Evolutionary conservation across 768 basidiomycete genomes (phyloP), one percentile per base, ranked within the genome.

Genomic region (Tricholoma sp.): DNA sequence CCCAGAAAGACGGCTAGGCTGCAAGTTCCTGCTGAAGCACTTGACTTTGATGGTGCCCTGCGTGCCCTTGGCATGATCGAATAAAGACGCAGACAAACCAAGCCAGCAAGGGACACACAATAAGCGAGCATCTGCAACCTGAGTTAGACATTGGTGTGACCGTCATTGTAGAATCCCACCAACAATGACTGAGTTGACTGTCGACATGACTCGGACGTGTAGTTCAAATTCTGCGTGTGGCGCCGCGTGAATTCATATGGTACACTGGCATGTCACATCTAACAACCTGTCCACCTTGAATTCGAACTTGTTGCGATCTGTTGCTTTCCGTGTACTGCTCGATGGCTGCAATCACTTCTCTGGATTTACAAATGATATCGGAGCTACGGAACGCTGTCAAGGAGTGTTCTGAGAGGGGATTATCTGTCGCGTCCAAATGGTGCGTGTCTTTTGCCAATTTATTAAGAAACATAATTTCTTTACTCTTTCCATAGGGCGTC

Each of bases 1-100:
- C 96, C 96, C 11, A 98, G 82, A 66, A 98, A 97, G 52, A 97
- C 83, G 3, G 90, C 94, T 14, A 97, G 72, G 35, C 68, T 74
- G 54, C 75, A 73, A 3, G 67, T 69, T 43, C 66, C 57, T 35
- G 61, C 50, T 11, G 37, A 39, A 29, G 45, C 22, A 52, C 57
- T 51, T 55, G 37, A 27, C 50, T 37, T 46, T 31, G 53, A 41
- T 39, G 35, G 57, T 22, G 18, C 53, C 0, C 43, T 22, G 45
- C 53, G 51, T 46, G 39, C 50, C 8, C 53, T 50, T 57, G 70
- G 68, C 14, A 74, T 61, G 43, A 73, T 66, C 22, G 61, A 41
- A 59, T 72, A 74, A 1, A 75, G 41, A n/a, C 77, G 76, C 41
- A 64, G n/a, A 5, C 60, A 27, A 7, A 16, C 41, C 35, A 61